Conservation (phyloP, 2,329 filamentous ascomycete species). For the Fusarium subglutinans region DNA sequence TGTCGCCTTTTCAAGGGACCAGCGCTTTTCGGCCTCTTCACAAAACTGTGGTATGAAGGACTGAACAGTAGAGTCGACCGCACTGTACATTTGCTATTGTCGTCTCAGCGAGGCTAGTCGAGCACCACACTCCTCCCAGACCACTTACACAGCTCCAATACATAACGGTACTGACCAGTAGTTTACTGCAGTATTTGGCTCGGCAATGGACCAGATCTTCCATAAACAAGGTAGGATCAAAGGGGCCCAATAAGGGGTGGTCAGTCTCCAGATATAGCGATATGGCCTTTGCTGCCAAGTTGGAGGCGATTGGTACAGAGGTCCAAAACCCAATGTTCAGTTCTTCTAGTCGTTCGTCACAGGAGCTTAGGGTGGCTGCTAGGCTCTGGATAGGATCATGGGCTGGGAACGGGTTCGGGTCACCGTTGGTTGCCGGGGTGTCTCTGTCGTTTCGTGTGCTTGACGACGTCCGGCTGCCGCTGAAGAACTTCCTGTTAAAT, state of each 20-base stretch:
- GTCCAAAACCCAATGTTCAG: slow-evolving; percentile 50
- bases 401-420: slow-evolving; percentile 5
- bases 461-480: not conserved
- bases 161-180: slow-evolving; percentile 11
- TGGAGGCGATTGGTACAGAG: slow-evolving; percentile 42
- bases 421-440: not conserved
- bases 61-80: not conserved
- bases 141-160: slow-evolving; percentile 29
- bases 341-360: slow-evolving; percentile 43
- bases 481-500: not conserved
- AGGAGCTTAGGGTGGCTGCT: not conserved
- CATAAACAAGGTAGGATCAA: slow-evolving; percentile 49
- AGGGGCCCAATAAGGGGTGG: slow-evolving; percentile 50
- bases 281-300: slow-evolving; percentile 46
- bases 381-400: not conserved
- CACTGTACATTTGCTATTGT: slow-evolving; percentile 23
- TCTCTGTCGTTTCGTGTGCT: not conserved
- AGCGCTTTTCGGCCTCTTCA: slow-evolving; percentile 15
- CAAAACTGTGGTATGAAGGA: slow-evolving; percentile 1
- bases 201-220: slow-evolving; percentile 43
- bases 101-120: not conserved
- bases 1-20: slow-evolving; percentile 5
- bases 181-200: not conserved
- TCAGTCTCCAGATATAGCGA: slow-evolving; percentile 52
- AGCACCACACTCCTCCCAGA: not conserved